Percentiles rank a stretch among this genome's conserved stretches.
Evolutionary conservation across 2,329 filamentous ascomycete species (phyloP).

Genomic region (Penicillium glabrum): DNA sequence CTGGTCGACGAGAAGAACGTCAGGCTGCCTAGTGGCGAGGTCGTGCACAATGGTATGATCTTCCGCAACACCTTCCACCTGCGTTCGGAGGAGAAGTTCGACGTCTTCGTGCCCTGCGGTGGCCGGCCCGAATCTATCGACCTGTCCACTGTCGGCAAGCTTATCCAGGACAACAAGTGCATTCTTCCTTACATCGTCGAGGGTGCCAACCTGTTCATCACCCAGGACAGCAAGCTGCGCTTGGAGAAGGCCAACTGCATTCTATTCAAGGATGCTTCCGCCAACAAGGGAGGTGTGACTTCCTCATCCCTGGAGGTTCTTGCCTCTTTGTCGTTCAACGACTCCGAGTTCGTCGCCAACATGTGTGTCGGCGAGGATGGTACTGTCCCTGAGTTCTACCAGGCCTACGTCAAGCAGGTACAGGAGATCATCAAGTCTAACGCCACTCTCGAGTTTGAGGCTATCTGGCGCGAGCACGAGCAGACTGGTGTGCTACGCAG

Average conservation of each 20-base stretch:
- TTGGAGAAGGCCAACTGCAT: conserved; percentile 94
- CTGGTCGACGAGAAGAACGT: conserved; percentile 88
- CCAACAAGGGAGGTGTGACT: conserved; percentile 98
- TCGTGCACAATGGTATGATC: conserved; percentile 83
- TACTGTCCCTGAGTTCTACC: conserved; percentile 83
- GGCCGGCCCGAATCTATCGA: conserved; percentile 97
- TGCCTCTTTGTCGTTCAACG: conserved; percentile 91
- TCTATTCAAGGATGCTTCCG: conserved; percentile 95
- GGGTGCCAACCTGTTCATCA: conserved; percentile 97
- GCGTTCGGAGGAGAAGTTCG: conserved; percentile 72
- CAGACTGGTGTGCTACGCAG: conserved; percentile 76
- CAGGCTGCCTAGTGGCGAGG: conserved; percentile 81
- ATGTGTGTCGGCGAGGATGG: conserved; percentile 86
- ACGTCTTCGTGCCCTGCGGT: conserved; percentile 93
- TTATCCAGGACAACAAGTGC: conserved; percentile 87
- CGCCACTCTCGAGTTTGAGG: conserved; percentile 91
- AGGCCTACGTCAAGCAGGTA: conserved; percentile 86
- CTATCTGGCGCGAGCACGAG: conserved; percentile 94
- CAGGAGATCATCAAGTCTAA: conserved; percentile 90
- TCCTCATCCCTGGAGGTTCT: conserved; percentile 96
- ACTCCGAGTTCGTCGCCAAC: conserved; percentile 80
- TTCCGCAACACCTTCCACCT: conserved; percentile 99
- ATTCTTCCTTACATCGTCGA: conserved; percentile 94
- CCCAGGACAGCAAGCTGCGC: conserved; percentile 93
- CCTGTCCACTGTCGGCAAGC: conserved; percentile 77